Evolutionary conservation across 805 yeast species (phyloP).

Genomic region (Yamadazyma ubonensis): DNA sequence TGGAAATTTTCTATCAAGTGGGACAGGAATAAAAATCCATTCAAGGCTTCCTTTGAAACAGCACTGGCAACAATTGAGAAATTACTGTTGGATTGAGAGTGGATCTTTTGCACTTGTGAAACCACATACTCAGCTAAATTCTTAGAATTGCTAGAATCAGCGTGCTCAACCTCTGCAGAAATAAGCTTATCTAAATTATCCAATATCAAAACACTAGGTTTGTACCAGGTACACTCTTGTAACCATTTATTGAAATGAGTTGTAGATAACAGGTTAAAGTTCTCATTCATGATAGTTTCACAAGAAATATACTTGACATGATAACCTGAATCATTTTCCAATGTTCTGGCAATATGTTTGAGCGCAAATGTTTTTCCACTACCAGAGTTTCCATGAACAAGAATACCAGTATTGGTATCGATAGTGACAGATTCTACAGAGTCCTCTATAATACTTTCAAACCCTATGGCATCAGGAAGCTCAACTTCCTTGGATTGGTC

Average conservation of each 20-base stretch:
- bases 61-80: conserved; percentile 64
- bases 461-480: conserved; percentile 50
- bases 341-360: conserved; percentile 35
- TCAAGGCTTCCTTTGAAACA: conserved; percentile 61
- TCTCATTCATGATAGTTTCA: conserved; percentile 56
- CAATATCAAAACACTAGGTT: conserved; percentile 70
- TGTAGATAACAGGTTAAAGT: conserved; percentile 44
- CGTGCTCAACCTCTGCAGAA: conserved; percentile 60
- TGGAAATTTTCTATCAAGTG: conserved; percentile 68
- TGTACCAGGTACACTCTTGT: conserved; percentile 65
- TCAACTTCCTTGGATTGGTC: conserved; percentile 7
- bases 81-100: conserved; percentile 42
- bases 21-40: conserved; percentile 58
- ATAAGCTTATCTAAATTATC: conserved; percentile 78
- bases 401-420: conserved; percentile 50
- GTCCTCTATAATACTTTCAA: conserved; percentile 44
- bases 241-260: conserved; percentile 43
- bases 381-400: conserved; percentile 74
- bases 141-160: conserved; percentile 58
- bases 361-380: conserved; percentile 73
- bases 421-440: conserved; percentile 41
- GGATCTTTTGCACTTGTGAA: conserved; percentile 41
- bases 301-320: conserved; percentile 51
- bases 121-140: conserved; percentile 65
- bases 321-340: conserved; percentile 43